Evolutionary conservation across 768 basidiomycete species (phyloP), one percentile per base, ranked within the genome.

Genomic region (Hypsizygus marmoreus): DNA sequence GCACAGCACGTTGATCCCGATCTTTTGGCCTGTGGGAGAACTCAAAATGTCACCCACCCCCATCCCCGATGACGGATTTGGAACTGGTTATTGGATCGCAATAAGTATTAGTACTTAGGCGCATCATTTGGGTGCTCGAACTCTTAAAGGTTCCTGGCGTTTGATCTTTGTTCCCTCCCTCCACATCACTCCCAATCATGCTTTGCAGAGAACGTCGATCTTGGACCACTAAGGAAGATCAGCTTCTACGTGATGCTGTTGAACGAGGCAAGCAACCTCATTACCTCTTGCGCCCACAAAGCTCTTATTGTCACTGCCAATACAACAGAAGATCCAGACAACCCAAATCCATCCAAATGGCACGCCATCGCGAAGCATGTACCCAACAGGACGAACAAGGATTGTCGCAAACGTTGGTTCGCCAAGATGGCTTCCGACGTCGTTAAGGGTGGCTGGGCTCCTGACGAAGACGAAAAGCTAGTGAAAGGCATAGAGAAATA

Each of bases 341-440:
- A 76, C 55, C 62, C 74, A 20, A 79, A 77, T 49, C 80, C 80
- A 16, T 78, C 79, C 38, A 81, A 80, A 50, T 82, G 80, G 80
- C 77, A 79, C 61, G 77, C 76, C 25, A 81, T 82, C 43, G 76
- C 79, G n/a, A 76, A 79, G 53, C 77, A 81, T 57, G 77, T 82
- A 4, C 80, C 79, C 8, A 76, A 80, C 55, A 69, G 80, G 43
- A 81, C 77, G 16, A 82, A 82, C 69, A 82, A 82, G 55, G 80
- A 82, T 58, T 82, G 80, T 59, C 72, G 80, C 52, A 82, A 82
- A 57, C 70, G 80, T 10, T 82, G 79, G 79, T 80, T 80, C 50
- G 77, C 79, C 1, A 81, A 79, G 65, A 81, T 82, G 79, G 79
- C 78, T 46, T 76, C 78, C 11, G 77, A 79, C 59, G 79, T 81